These are phyloP conservation scores for Phoenix dactylifera DNA, from an alignment of 176 grass and related monocot species.

Conservation along the genomic window DNA sequence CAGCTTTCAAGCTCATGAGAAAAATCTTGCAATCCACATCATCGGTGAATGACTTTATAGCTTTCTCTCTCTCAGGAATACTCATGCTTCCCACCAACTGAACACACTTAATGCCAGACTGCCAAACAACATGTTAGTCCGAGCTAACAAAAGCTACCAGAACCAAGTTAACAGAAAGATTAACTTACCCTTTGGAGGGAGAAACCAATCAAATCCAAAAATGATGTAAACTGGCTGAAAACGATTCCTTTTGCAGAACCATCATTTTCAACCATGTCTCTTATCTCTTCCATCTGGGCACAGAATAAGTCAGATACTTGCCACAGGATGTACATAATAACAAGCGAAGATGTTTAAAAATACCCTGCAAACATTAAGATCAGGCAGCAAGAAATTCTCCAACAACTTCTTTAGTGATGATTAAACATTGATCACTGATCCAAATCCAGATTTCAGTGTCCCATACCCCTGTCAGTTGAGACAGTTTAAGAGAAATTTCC, in stretches of 20 bases:
- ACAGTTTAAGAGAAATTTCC: too few species aligned
- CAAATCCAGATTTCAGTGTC: too few species aligned
- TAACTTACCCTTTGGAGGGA: slow-evolving; percentile 50
- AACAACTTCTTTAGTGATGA: too few species aligned
- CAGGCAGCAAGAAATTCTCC: too few species aligned
- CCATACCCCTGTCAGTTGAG: too few species aligned
- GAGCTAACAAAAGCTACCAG: background rate
- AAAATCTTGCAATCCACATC: slow-evolving; percentile 78
- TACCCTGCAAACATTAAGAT: too few species aligned
- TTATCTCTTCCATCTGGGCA: slow-evolving; percentile 66
- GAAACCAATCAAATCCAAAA: slow-evolving; percentile 88
- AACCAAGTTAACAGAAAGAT: background rate
- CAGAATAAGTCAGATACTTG: too few species aligned
- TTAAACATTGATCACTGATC: too few species aligned
- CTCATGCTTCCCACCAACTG: slow-evolving; percentile 80
- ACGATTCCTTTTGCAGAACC: slow-evolving; percentile 96
- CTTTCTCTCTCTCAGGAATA: slow-evolving; percentile 72
- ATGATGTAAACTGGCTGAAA: slow-evolving; percentile 92
- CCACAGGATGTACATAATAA: too few species aligned
- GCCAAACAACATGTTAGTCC: slow-evolving; percentile 30
- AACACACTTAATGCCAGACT: slow-evolving; percentile 78
- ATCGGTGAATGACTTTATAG: slow-evolving; percentile 67
- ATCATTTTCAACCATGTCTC: slow-evolving; percentile 84
- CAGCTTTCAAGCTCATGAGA: slow-evolving; percentile 97
- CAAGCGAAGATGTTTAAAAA: too few species aligned